These are phyloP conservation scores for Penicillium pancosmium DNA, from an alignment of 495 filamentous ascomycete species.

Conservation along the genomic window DNA sequence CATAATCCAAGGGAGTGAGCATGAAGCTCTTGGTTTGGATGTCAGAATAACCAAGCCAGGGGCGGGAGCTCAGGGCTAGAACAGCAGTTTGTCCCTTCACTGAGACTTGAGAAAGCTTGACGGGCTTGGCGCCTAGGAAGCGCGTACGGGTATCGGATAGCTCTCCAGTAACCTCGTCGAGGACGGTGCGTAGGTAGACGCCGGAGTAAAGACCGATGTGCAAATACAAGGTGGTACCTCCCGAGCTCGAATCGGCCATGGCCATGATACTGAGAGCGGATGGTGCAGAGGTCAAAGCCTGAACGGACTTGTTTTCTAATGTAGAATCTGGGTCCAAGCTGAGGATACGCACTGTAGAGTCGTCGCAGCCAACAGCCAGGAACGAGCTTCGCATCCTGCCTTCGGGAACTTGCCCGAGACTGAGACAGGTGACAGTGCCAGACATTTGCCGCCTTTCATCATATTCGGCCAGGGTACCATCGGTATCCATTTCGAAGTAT, in stretches of 20 bases:
- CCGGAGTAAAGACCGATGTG: slow-evolving; percentile 96
- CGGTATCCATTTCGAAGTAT: slow-evolving; percentile 95
- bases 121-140: slow-evolving; percentile 86
- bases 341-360: slow-evolving; percentile 91
- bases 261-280: slow-evolving; percentile 90
- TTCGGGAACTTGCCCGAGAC: slow-evolving; percentile 90
- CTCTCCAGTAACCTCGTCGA: slow-evolving; percentile 94
- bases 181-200: slow-evolving; percentile 88
- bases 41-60: slow-evolving; percentile 92
- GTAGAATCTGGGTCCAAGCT: slow-evolving; percentile 88
- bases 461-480: slow-evolving; percentile 89
- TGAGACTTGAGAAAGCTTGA: slow-evolving; percentile 82
- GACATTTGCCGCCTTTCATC: slow-evolving; percentile 96
- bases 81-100: slow-evolving; percentile 86
- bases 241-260: slow-evolving; percentile 85
- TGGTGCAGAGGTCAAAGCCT: slow-evolving; percentile 87
- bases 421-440: slow-evolving; percentile 91
- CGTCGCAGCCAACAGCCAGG: slow-evolving; percentile 94
- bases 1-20: slow-evolving; percentile 87
- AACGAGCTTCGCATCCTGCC: slow-evolving; percentile 84
- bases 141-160: slow-evolving; percentile 91
- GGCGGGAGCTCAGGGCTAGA: slow-evolving; percentile 83
- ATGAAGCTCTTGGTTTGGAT: slow-evolving; percentile 81
- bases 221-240: slow-evolving; percentile 80
- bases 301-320: slow-evolving; percentile 88